Evolutionary conservation across 2,329 filamentous ascomycete genomes (phyloP), one percentile per base, ranked within the genome.

Genomic region (Trichothecium sympodiale): DNA sequence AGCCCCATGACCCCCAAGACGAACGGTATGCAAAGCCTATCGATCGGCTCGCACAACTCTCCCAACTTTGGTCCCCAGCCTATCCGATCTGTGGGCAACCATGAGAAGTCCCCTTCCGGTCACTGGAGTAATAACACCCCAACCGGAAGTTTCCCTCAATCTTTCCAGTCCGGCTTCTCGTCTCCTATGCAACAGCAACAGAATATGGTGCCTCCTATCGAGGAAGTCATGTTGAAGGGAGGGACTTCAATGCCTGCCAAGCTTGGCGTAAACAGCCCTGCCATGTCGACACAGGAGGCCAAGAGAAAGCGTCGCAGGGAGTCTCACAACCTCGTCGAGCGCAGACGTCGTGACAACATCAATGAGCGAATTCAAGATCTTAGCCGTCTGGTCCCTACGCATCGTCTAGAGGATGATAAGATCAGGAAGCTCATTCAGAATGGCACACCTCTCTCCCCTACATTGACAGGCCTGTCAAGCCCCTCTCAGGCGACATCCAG

Each of bases 301-400:
- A 96, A 96, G 73, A 77, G 87, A 48, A 85, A 89, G 56, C 75
- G 88, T 41, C 78, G 91, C 40, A 75, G 91, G 28, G 91, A 95
- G 52, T 96, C 89, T 1, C 91, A 98, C 64, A 96, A 98, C 54
- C 70, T 94, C 28, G 91, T 98, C 9, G 91, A 98, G 64, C 85
- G 91, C 38, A 80, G 91, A 35, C 81, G 91, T 42, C 78, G 91
- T 42, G 91, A 96, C 63, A 96, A 96, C 55, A 98, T 98, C 67
- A 98, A 98, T 48, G 91, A 98, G 60, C 79, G 91, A 30, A 98
- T 98, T 43, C 89, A 96, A 52, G 91, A 98, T 53, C 72, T 98
- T 7, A 94, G 89, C 52, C 85, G 87, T 49, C 74, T 98, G 14
- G 89, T 98, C 3, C 91, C 91, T 17, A 72, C 80, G 41, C 91